phyloP scores from a whole-genome alignment of 345 rosid genomes.

The Limnanthes douglasii region DNA sequence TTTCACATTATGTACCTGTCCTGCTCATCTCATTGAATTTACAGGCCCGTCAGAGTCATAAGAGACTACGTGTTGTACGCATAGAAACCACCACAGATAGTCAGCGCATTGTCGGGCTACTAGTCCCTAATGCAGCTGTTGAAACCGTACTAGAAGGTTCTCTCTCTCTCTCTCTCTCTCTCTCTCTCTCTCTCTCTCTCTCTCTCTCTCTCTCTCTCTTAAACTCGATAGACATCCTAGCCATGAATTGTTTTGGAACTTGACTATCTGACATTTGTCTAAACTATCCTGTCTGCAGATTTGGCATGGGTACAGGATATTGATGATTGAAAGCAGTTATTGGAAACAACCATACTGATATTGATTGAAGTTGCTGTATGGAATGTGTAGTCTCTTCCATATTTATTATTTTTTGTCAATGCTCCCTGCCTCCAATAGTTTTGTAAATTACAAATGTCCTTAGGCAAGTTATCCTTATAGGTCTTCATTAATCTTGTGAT shows the following conservation, averaged over 20 bases:
- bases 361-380: no score
- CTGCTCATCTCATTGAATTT: not conserved
- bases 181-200: no score
- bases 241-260: not conserved
- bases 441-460: no score
- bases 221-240: not conserved
- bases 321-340: conserved; percentile 61
- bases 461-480: no score
- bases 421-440: no score
- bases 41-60: conserved; percentile 85
- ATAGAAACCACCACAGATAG: conserved; percentile 72
- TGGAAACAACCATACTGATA: no score
- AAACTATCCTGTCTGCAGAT: conserved; percentile 29
- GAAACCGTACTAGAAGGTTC: conserved; percentile 88
- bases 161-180: conserved; percentile 3
- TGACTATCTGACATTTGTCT: conserved; percentile 1
- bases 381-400: no score
- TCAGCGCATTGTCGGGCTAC: conserved; percentile 77
- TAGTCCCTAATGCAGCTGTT: conserved; percentile 84
- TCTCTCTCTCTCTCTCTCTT: not conserved
- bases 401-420: no score
- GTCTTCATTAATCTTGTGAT: no score
- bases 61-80: conserved; percentile 77
- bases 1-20: not conserved
- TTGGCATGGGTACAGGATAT: conserved; percentile 93